Percentiles rank a stretch among this genome's conserved stretches.
These are phyloP conservation scores for Beverwykella pulmonaria DNA, from an alignment of 495 filamentous ascomycete genomes.

Conservation along the genomic window DNA sequence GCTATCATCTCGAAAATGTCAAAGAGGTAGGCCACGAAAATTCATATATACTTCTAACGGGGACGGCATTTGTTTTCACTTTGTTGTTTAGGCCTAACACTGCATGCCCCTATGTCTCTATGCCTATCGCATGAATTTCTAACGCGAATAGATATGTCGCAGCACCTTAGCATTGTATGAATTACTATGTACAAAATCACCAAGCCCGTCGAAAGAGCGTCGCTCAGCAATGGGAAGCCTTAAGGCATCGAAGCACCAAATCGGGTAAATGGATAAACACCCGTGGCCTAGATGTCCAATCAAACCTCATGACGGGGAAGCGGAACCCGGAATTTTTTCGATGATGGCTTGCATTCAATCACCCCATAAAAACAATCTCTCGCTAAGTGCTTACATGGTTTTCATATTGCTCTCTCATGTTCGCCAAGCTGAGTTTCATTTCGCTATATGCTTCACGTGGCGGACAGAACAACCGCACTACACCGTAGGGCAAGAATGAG, in stretches of 20 bases:
- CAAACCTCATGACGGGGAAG: not conserved
- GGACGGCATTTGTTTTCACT: too few species aligned
- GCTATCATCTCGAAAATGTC: too few species aligned
- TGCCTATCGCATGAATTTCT: too few species aligned
- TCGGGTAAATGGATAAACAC: constrained; percentile 13
- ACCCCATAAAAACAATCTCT: not conserved
- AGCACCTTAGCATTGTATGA: not conserved
- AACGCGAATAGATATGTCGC: too few species aligned
- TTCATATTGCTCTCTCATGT: not conserved
- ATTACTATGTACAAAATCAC: not conserved
- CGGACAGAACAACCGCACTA: not conserved
- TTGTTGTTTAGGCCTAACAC: too few species aligned
- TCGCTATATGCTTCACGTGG: constrained; percentile 6
- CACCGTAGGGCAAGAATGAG: not conserved
- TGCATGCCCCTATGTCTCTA: too few species aligned
- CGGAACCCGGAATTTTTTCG: not conserved
- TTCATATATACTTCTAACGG: too few species aligned
- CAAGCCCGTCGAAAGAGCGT: not conserved
- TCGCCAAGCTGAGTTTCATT: not conserved
- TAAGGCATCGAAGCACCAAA: not conserved
- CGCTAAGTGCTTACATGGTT: not conserved
- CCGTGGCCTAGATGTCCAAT: not conserved
- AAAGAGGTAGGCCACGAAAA: too few species aligned
- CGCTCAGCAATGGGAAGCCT: not conserved
- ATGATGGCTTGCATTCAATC: not conserved